These are phyloP conservation scores for Candida maris DNA, from an alignment of 805 yeast genomes.

Conservation along the genomic window DNA sequence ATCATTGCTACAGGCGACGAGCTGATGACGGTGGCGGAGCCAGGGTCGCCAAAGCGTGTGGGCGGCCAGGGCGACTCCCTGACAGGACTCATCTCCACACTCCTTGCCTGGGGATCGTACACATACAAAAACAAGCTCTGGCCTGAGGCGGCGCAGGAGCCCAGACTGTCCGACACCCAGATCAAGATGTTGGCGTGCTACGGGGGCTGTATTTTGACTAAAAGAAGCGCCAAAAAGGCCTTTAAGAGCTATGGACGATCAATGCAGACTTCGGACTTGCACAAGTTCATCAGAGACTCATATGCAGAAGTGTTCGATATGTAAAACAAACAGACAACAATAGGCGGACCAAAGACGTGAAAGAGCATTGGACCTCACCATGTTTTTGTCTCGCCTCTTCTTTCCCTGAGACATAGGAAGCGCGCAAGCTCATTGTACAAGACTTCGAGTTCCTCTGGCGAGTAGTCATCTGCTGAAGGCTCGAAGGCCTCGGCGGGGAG, in stretches of 20 bases:
- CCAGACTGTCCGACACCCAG: constrained; percentile 30
- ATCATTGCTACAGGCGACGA: constrained; percentile 50
- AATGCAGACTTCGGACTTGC: constrained; percentile 82
- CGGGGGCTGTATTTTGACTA: constrained; percentile 67
- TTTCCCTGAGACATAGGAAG: constrained; percentile 56
- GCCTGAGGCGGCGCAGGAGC: constrained; percentile 40
- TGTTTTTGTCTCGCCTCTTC: constrained; percentile 41
- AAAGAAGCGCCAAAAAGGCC: constrained; percentile 64
- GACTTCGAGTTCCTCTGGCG: constrained; percentile 48
- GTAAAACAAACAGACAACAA: constrained; percentile 1
- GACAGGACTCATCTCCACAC: constrained; percentile 79
- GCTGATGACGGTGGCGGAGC: constrained; percentile 39
- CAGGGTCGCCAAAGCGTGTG: constrained; percentile 75
- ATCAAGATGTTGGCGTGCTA: constrained; percentile 53
- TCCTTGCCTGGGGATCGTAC: constrained; percentile 74
- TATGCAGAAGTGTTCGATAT: constrained; percentile 34
- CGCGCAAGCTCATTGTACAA: constrained; percentile 64
- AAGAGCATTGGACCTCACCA: no score
- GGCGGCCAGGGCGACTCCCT: constrained; percentile 98
- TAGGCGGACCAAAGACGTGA: neutral
- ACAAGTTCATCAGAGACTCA: constrained; percentile 61
- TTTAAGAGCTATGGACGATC: constrained; percentile 64
- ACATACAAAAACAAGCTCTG: constrained; percentile 57
- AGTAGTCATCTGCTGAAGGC: constrained; percentile 30
- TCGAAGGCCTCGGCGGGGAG: constrained; percentile 26